Evolutionary conservation across 1,284 basidiomycete species (phyloP), one percentile per base, ranked within the genome.

Genomic region (Apiotrichum brassicae): DNA sequence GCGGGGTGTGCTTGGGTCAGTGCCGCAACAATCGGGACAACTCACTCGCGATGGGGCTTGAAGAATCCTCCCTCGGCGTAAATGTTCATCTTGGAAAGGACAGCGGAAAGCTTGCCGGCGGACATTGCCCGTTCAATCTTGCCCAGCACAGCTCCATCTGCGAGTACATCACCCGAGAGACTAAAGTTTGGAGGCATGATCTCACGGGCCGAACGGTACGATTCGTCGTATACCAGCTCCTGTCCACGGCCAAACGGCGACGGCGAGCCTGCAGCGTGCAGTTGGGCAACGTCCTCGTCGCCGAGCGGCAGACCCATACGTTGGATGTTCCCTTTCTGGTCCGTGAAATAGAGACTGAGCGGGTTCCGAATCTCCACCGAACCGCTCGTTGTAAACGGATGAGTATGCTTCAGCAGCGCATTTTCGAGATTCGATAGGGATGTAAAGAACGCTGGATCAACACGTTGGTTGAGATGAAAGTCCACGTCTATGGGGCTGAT

Each of bases 1-100:
- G 8, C 43, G 37, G 9, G 58, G 53, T 1, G 56, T 58, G 47
- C 55, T 53, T 16, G 3, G 16, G 7, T 36, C 9, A 9, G 28
- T 9, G 35, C 24, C 26, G 11, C 32, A 14, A 9, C 12, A n/a
- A 2, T 3, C 13, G 8, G 9, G 22, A 20, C 5, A 8, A 52
- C 57, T 49, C 33, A 59, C 55, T 60, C 59, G 25, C 51, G 43
- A 37, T 58, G 56, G 11, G 49, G 28, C 26, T 56, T 56, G 54
- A 60, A 61, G 32, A 61, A 61, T 3, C 56, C 59, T 4, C 54
- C 57, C 13, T 36, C 26, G 26, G 34, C 18, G 24, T 61, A 56
- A 8, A 53, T 43, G 38, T 58, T 56, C 22, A 58, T 30, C 52
- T 58, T 61, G 32, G 37, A 43, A 5, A 58, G 8, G 19, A 22